These are phyloP conservation scores for Albifimbria verrucaria DNA, from an alignment of 2,329 filamentous ascomycete genomes.

Conservation along the genomic window DNA sequence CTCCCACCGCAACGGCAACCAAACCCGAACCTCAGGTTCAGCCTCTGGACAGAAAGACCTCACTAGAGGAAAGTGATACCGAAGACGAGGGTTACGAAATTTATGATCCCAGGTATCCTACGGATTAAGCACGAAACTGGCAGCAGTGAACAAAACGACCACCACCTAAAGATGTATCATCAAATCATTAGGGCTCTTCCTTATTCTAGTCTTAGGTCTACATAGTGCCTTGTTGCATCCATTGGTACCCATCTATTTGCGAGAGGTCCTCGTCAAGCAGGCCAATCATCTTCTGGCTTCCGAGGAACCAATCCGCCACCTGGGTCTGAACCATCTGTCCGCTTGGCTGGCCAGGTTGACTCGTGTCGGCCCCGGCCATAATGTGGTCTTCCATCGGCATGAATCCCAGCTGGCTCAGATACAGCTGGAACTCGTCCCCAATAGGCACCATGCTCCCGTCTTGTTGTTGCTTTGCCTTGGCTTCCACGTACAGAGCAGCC, in stretches of 20 bases:
- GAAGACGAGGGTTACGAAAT: constrained; percentile 71
- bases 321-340: constrained; percentile 36
- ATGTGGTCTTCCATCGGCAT: constrained; percentile 40
- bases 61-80: constrained; percentile 54
- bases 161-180: too few species aligned
- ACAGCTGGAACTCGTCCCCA: constrained; percentile 61
- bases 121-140: constrained; percentile 58
- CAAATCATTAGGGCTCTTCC: too few species aligned
- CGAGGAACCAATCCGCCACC: constrained; percentile 66
- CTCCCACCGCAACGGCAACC: constrained; percentile 22
- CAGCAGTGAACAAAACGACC: too few species aligned
- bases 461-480: constrained; percentile 48
- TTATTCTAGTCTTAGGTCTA: constrained; percentile 3
- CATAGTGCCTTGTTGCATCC: constrained; percentile 25
- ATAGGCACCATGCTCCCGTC: constrained; percentile 46
- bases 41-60: constrained; percentile 16
- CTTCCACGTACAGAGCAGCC: constrained; percentile 59
- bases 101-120: constrained; percentile 60
- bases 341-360: constrained; percentile 15
- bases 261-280: constrained; percentile 60
- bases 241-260: constrained; percentile 36
- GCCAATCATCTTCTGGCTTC: constrained; percentile 62
- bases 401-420: constrained; percentile 61
- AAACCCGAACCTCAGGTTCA: constrained; percentile 11
- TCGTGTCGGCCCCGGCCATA: constrained; percentile 11